Conservation (phyloP, 495 filamentous ascomycete species). For the Neurospora sp. region DNA sequence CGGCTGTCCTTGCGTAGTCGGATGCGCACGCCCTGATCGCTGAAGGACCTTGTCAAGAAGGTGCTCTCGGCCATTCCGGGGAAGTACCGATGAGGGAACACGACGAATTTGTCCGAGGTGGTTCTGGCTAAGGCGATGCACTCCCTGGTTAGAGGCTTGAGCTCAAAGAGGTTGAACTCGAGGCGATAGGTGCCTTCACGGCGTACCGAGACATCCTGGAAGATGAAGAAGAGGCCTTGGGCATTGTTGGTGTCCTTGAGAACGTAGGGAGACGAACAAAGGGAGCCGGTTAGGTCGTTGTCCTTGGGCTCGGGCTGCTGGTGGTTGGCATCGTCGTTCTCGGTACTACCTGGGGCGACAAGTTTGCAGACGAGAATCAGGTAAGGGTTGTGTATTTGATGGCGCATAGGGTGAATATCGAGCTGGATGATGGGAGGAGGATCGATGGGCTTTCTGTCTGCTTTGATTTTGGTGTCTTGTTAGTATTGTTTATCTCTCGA, state of each 20-base stretch:
- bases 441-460: conserved; percentile 91
- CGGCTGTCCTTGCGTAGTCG: conserved; percentile 73
- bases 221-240: conserved; percentile 97
- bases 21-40: conserved; percentile 87
- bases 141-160: conserved; percentile 56
- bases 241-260: conserved; percentile 85
- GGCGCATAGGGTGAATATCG: conserved; percentile 43
- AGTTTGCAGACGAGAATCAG: conserved; percentile 64
- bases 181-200: conserved; percentile 69
- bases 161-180: conserved; percentile 81
- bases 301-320: conserved; percentile 39
- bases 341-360: conserved; percentile 14
- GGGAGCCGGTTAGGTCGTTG: conserved; percentile 50
- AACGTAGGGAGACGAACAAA: conserved; percentile 86
- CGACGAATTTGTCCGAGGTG: conserved; percentile 65
- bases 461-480: conserved; percentile 2
- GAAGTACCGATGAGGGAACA: conserved; percentile 68
- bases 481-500: conserved; percentile 19
- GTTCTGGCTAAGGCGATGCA: conserved; percentile 52
- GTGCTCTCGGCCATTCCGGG: conserved; percentile 87
- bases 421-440: conserved; percentile 90
- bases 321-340: conserved; percentile 43
- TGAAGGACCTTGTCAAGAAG: conserved; percentile 82
- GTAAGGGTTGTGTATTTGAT: conserved; percentile 51
- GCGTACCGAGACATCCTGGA: conserved; percentile 82